Conservation (phyloP, 2,329 filamentous ascomycete genomes). For the Lasiodiplodia sp. region DNA sequence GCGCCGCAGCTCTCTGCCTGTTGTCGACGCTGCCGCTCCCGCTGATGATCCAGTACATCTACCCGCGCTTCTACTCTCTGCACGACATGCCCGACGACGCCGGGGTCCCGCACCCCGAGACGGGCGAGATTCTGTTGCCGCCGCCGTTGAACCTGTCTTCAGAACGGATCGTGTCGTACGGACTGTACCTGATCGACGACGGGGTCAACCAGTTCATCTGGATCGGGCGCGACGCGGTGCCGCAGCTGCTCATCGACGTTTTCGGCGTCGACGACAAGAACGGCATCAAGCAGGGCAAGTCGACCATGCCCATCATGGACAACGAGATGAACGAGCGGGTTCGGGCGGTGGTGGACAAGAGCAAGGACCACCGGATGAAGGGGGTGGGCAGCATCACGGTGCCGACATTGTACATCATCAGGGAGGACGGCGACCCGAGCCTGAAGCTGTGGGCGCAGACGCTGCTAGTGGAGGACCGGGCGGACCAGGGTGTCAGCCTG, state of each 20-base stretch:
- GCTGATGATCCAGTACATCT: conserved; percentile 89
- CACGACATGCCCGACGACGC: conserved; percentile 97
- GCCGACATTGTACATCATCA: conserved; percentile 90
- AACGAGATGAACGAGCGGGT: conserved; percentile 97
- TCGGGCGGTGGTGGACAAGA: conserved; percentile 89
- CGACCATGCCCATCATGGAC: conserved; percentile 82
- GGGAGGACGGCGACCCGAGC: conserved; percentile 94
- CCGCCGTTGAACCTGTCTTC: conserved; percentile 86
- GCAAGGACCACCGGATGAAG: conserved; percentile 81
- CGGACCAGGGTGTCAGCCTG: conserved; percentile 91
- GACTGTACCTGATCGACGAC: conserved; percentile 95
- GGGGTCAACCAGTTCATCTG: conserved; percentile 97
- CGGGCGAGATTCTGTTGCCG: conserved; percentile 87
- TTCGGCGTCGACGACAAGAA: conserved; percentile 86
- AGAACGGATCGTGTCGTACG: conserved; percentile 85
- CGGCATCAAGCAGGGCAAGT: conserved; percentile 90
- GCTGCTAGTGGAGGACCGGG: conserved; percentile 89
- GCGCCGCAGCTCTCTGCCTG: conserved; percentile 89
- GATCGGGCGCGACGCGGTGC: conserved; percentile 91
- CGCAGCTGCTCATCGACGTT: conserved; percentile 85
- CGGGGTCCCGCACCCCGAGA: conserved; percentile 82
- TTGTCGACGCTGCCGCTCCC: conserved; percentile 93
- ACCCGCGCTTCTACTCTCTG: conserved; percentile 70
- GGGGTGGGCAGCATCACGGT: conserved; percentile 93
- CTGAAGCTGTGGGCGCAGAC: conserved; percentile 97